phyloP scores from a whole-genome alignment of 1,284 basidiomycete genomes.

The Leccinum huronense region DNA sequence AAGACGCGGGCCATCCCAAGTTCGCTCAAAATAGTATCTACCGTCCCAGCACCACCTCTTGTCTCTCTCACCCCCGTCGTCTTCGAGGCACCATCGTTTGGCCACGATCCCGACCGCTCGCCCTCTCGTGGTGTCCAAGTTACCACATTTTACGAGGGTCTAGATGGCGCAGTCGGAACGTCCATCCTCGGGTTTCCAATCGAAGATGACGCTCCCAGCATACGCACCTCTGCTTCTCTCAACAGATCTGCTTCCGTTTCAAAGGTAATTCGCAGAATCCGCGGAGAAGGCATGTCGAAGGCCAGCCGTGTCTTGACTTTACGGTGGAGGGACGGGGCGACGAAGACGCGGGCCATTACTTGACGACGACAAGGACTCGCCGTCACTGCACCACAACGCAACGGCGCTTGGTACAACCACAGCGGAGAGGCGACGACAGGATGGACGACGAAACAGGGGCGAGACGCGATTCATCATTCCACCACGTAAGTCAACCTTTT shows the following conservation, averaged over 20 bases:
- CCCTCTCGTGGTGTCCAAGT: conserved; percentile 52
- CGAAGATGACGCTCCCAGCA: conserved; percentile 76
- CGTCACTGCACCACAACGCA: no score
- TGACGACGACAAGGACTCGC: no score
- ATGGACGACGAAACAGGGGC: conserved; percentile 38
- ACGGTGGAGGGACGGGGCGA: no score
- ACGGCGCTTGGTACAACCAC: no score
- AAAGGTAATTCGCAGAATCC: conserved; percentile 83
- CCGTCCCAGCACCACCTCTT: conserved; percentile 70
- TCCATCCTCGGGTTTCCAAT: conserved; percentile 84
- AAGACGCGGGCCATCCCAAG: conserved; percentile 33
- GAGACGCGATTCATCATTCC: conserved; percentile 59
- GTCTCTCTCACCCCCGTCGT: conserved; percentile 80
- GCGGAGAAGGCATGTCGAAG: conserved; percentile 69
- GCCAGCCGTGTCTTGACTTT: background rate
- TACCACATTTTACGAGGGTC: conserved; percentile 51
- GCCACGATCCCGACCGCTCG: conserved; percentile 58
- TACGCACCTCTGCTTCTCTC: conserved; percentile 67
- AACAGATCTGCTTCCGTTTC: conserved; percentile 80
- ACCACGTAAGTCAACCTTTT: conserved; percentile 59
- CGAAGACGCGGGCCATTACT: no score
- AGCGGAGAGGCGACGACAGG: no score
- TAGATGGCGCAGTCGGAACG: conserved; percentile 63
- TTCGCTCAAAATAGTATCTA: conserved; percentile 51
- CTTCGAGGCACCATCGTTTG: conserved; percentile 69